Conservation (phyloP, 306 rosid genomes). For the Rosa rugosa region DNA sequence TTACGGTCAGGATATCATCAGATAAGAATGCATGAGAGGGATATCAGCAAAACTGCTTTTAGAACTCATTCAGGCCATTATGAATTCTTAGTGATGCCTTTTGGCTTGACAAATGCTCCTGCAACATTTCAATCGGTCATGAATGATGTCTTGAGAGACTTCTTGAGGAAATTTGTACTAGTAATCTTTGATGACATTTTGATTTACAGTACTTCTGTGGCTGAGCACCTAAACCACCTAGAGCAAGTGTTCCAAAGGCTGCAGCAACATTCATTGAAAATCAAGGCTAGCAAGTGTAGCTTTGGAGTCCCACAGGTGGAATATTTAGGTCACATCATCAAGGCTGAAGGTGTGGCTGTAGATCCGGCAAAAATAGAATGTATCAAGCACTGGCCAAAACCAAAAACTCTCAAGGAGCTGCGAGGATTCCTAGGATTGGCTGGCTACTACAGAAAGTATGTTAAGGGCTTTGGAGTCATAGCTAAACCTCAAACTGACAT, state of each 20-base stretch:
- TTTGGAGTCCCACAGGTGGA: no score
- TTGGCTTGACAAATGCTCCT: not conserved
- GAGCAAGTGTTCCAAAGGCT: no score
- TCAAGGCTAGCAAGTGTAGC: no score
- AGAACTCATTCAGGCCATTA: not conserved
- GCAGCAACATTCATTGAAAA: no score
- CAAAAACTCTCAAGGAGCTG: not conserved
- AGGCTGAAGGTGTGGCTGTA: no score
- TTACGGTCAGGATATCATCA: not conserved
- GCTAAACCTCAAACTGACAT: not conserved
- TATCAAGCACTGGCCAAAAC: no score
- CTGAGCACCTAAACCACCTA: no score
- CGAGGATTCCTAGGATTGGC: not conserved
- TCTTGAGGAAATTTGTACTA: not conserved
- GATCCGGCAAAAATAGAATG: no score
- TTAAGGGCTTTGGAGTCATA: not conserved
- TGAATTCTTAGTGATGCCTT: not conserved
- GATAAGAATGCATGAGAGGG: not conserved
- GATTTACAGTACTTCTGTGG: not conserved
- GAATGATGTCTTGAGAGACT: not conserved
- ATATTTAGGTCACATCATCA: no score
- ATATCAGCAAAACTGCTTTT: not conserved
- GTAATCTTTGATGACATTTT: conserved; percentile 6
- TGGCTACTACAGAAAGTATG: not conserved
- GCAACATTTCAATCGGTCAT: not conserved